Evolutionary conservation across 768 basidiomycete species (phyloP).

Genomic region (Glaciozyma martinii): DNA sequence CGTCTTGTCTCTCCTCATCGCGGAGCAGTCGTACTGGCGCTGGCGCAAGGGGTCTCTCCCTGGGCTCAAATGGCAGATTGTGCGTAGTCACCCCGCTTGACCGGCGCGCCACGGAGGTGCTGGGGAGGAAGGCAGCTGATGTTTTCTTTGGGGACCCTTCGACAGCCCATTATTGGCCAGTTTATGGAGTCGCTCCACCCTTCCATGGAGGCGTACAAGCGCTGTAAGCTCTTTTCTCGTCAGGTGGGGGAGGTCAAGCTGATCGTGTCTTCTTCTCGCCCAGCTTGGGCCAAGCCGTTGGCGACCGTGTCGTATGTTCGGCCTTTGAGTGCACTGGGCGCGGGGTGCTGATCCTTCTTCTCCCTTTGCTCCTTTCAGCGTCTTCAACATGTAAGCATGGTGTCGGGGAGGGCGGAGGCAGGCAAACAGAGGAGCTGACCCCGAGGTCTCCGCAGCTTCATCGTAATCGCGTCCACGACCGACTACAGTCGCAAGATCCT

Average conservation of each 20-base stretch:
- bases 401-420: neutral
- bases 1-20: constrained; percentile 61
- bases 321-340: neutral
- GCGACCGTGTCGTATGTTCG: constrained; percentile 60
- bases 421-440: neutral
- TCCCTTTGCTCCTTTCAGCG: constrained; percentile 37
- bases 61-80: constrained; percentile 43
- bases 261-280: constrained; percentile 22
- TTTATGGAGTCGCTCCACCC: constrained; percentile 84
- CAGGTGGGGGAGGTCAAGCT: neutral
- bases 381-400: constrained; percentile 83
- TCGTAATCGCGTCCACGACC: constrained; percentile 63
- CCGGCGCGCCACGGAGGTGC: neutral
- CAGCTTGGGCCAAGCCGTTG: constrained; percentile 82
- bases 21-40: constrained; percentile 83
- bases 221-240: constrained; percentile 12
- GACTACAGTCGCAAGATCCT: constrained; percentile 89
- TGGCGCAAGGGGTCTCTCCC: constrained; percentile 81
- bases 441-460: neutral
- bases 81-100: neutral
- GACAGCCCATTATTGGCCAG: constrained; percentile 80
- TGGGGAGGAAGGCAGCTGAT: neutral
- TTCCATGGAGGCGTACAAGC: constrained; percentile 79
- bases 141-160: constrained; percentile 36
- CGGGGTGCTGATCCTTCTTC: neutral